Evolutionary conservation across 2,329 filamentous ascomycete genomes (phyloP).

Genomic region (Colletotrichum paranaense): DNA sequence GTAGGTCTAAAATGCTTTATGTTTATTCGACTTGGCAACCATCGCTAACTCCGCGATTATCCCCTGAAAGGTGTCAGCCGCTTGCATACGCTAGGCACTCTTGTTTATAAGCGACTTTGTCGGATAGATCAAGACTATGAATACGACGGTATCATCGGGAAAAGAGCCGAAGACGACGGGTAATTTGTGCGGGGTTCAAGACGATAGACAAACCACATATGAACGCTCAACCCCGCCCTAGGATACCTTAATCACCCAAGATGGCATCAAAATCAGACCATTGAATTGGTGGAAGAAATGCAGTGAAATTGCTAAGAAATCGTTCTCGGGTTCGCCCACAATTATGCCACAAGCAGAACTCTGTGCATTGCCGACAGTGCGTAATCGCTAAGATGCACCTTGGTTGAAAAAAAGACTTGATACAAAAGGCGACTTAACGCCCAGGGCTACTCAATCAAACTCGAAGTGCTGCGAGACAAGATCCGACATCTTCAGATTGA

Average conservation of each 20-base stretch:
- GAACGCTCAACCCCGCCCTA: background rate
- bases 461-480: no score
- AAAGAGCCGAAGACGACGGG: background rate
- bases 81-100: background rate
- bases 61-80: background rate
- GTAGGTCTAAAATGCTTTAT: no score
- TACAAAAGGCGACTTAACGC: no score
- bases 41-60: background rate
- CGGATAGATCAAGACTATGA: background rate
- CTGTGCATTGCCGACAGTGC: background rate
- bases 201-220: background rate
- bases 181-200: background rate
- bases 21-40: no score
- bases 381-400: background rate
- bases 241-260: background rate
- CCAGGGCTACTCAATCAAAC: no score
- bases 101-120: background rate
- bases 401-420: no score
- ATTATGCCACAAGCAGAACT: background rate
- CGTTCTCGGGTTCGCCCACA: slow-evolving; percentile 13
- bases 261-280: background rate
- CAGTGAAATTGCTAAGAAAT: background rate
- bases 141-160: background rate
- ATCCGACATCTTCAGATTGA: no score
- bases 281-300: slow-evolving; percentile 26